A percentile compares a stretch with the other conserved stretches of the same genome.
Evolutionary conservation across 2,329 filamentous ascomycete species (phyloP).

Genomic region (Rhexocercosporidium sp.): DNA sequence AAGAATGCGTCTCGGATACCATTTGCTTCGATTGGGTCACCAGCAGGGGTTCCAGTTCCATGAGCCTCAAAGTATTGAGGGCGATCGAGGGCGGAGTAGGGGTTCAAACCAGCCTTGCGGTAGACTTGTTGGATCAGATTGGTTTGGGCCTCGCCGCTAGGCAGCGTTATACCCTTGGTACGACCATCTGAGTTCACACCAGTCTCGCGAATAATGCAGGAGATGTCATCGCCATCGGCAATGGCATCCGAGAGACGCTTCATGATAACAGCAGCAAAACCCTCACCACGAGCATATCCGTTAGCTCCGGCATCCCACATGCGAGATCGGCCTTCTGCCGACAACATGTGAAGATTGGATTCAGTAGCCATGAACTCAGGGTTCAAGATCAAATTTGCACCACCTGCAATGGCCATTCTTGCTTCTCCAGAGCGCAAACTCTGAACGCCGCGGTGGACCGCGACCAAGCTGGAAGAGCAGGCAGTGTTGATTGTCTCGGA

Average conservation of each 20-base stretch:
- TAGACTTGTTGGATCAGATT: constrained; percentile 52
- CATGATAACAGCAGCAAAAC: constrained; percentile 60
- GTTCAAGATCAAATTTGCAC: constrained; percentile 33
- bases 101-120: constrained; percentile 47
- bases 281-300: constrained; percentile 50
- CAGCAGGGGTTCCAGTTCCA: constrained; percentile 34
- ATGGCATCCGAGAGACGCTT: constrained; percentile 59
- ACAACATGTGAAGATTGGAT: constrained; percentile 49
- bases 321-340: constrained; percentile 47
- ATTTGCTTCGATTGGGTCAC: constrained; percentile 31
- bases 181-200: constrained; percentile 55
- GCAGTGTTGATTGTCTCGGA: constrained; percentile 49
- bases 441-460: constrained; percentile 41
- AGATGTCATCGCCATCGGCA: constrained; percentile 61
- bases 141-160: constrained; percentile 47
- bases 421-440: constrained; percentile 25
- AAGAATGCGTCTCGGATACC: constrained; percentile 22
- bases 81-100: constrained; percentile 16
- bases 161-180: constrained; percentile 59
- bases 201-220: constrained; percentile 54
- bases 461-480: constrained; percentile 46
- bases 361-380: constrained; percentile 35
- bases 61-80: constrained; percentile 32
- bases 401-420: constrained; percentile 29
- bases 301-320: constrained; percentile 33